phyloP scores from a whole-genome alignment of 2,329 filamentous ascomycete genomes.

The Monilinia vaccinii-corymbosi region DNA sequence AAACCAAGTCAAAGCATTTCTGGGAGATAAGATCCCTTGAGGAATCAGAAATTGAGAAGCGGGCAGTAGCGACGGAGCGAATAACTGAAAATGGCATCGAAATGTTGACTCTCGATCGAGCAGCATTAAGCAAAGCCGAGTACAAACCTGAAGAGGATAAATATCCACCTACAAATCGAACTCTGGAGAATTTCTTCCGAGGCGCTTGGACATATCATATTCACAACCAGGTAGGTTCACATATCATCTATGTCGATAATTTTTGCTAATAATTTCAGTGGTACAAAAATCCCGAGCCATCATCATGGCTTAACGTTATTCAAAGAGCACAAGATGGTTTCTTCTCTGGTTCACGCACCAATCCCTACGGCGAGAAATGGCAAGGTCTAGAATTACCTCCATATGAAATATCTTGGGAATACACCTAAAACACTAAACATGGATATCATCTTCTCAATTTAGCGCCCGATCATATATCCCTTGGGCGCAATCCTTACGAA shows the following conservation, averaged over 20 bases:
- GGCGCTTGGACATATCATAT: conserved; percentile 49
- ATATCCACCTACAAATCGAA: conserved; percentile 47
- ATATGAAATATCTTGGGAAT: conserved; percentile 41
- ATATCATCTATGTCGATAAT: not conserved
- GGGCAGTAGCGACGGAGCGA: conserved; percentile 14
- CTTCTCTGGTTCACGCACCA: conserved; percentile 39
- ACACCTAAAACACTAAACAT: not conserved
- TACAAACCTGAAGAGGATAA: conserved; percentile 41
- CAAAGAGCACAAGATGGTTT: conserved; percentile 46
- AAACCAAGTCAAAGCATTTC: conserved; percentile 22
- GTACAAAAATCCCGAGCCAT: conserved; percentile 46
- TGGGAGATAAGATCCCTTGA: conserved; percentile 21
- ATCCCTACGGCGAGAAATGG: conserved; percentile 47
- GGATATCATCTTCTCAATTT: not conserved
- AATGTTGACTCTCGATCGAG: conserved; percentile 18
- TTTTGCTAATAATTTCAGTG: conserved; percentile 32
- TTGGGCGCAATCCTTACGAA: not conserved
- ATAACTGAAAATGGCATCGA: conserved; percentile 1
- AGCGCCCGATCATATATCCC: not conserved
- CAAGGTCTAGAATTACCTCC: conserved; percentile 36
- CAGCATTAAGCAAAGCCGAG: conserved; percentile 30
- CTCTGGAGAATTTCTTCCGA: conserved; percentile 45
- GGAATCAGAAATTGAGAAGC: conserved; percentile 11
- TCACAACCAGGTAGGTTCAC: conserved; percentile 43
- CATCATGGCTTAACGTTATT: conserved; percentile 45